Conservation (phyloP, 169 alveolate species). For the Cytauxzoon felis region DNA sequence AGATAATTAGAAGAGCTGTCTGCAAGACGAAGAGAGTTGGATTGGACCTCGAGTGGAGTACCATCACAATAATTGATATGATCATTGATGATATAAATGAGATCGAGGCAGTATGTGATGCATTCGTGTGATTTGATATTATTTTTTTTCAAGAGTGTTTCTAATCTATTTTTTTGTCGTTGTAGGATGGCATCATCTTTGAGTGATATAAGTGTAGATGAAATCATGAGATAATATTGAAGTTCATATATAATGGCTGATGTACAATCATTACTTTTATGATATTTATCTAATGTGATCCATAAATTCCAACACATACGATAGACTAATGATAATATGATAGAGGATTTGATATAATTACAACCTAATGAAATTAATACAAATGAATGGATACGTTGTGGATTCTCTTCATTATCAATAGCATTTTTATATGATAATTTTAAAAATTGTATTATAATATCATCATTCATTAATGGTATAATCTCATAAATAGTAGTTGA, state of each 20-base stretch:
- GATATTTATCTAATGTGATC: slow-evolving; percentile 8
- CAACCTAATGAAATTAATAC: slow-evolving; percentile 33
- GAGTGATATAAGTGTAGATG: slow-evolving; percentile 26
- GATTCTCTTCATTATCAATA: background rate
- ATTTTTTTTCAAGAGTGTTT: slow-evolving; percentile 6
- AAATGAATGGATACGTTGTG: slow-evolving; percentile 37
- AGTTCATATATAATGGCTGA: slow-evolving; percentile 28
- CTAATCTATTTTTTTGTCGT: slow-evolving; percentile 29
- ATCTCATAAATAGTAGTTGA: slow-evolving; percentile 6
- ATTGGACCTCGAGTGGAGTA: no score
- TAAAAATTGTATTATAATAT: slow-evolving; percentile 11
- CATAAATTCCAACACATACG: slow-evolving; percentile 56
- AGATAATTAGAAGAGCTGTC: no score
- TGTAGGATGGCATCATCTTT: background rate
- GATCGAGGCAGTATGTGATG: background rate
- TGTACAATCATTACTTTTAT: background rate
- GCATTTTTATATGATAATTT: slow-evolving; percentile 25
- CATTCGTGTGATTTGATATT: background rate
- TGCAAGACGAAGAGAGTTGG: no score
- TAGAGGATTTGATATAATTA: background rate
- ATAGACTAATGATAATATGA: background rate
- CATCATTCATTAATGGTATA: slow-evolving; percentile 7
- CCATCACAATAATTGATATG: no score
- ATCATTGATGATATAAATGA: background rate
- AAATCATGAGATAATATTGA: slow-evolving; percentile 25